Evolutionary conservation across 1,284 basidiomycete genomes (phyloP), one percentile per base, ranked within the genome.

Genomic region (Termitomyces sp.): DNA sequence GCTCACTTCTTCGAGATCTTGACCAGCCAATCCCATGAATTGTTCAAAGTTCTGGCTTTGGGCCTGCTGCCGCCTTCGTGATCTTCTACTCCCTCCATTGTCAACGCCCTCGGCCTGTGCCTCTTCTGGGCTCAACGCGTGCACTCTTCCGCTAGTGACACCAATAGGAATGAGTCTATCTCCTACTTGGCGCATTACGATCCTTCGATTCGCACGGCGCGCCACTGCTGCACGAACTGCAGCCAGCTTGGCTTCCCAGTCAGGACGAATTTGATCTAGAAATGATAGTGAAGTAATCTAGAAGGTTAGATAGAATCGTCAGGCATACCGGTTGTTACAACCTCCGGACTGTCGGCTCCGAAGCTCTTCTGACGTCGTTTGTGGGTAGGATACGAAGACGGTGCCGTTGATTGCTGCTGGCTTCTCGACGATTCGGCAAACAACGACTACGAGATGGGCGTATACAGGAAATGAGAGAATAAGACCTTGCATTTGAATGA

Each of bases 121-220:
- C 57, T 85, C 84, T 47, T 81, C 72, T 10, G 81, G 70, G 44
- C 71, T 76, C 26, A 90, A 68, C 40, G 86, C 68, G 63, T 89
- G 87, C 54, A 91, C 77, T 35, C 87, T 76, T 60, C 89, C 79
- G 66, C 86, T 88, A 39, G 93, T 96, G 56, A 97, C 91, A 24
- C 96, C 96, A 33, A 99, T 91, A 19, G 96, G 96, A 50, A 99
- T 91, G 42, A 99, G 84, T 14, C 94, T 83, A 68, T 98, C 97
- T 42, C 97, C 97, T 19, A 98, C 93, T 68, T 98, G 94, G 42
- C 97, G 86, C 93, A 99, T 98, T 52, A 99, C 91, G 65, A 99
- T 97, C 34, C 97, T 81, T 60, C 96, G 80, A 64, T 97, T 96
- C 14, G 97, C 96, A 44, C 93, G 82, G 56, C 95, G 81, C 35